These are phyloP conservation scores for Eucalyptus rudis DNA, from an alignment of 345 rosid species.

Conservation along the genomic window DNA sequence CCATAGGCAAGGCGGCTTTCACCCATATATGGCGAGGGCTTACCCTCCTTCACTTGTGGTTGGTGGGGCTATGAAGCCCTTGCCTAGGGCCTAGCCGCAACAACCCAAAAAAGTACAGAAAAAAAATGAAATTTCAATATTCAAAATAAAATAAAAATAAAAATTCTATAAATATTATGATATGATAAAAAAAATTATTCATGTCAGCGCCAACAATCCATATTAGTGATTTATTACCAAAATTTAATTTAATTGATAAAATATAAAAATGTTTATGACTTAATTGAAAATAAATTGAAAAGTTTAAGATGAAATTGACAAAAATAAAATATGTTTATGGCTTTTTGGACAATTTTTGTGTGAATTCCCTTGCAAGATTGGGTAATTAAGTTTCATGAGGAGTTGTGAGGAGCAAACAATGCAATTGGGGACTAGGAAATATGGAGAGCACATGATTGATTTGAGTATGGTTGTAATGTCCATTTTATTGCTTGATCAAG, in stretches of 20 bases:
- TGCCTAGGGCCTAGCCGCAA: accelerated
- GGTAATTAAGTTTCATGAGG: not conserved
- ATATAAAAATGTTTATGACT: no score
- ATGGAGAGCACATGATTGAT: not conserved
- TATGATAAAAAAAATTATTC: not conserved
- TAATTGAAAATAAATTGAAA: no score
- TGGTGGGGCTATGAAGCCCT: not conserved
- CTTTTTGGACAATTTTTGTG: accelerated
- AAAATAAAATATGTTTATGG: not conserved
- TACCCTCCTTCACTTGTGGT: accelerated
- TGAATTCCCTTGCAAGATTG: no score
- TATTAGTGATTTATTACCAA: not conserved
- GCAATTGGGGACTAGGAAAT: no score
- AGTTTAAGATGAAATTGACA: accelerated
- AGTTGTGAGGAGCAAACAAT: not conserved
- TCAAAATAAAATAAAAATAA: no score
- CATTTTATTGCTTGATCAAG: not conserved
- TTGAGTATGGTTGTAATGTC: no score
- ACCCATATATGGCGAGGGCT: not conserved
- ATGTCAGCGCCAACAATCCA: accelerated
- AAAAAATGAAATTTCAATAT: not conserved
- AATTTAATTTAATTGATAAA: no score
- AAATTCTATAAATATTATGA: no score
- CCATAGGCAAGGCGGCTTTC: not conserved
- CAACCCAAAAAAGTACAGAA: not conserved